Evolutionary conservation across 192 early-diverging fungal species (phyloP), one percentile per base, ranked within the genome.

Genomic region (Gorgonomyces haynaldii): DNA sequence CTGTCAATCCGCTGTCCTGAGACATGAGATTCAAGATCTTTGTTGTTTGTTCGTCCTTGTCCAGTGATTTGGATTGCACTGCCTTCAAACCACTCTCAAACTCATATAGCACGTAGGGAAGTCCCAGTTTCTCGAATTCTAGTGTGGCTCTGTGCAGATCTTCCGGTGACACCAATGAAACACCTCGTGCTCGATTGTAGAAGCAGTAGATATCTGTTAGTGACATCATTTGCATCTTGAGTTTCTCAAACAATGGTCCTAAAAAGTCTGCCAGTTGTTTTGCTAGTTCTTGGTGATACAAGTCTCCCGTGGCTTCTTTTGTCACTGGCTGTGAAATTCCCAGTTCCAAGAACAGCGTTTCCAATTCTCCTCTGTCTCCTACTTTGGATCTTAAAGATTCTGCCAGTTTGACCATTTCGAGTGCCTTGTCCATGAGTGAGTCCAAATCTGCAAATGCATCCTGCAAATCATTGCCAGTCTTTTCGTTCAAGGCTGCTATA

Each of bases 271-370:
- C 76, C 15, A 98, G 63, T 64, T 98, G 83, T 23, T 78, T 63
- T 4, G 91, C 81, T 25, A 98, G 74, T 50, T 96, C 87, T 55
- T 84, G 66, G 53, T 85, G 83, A 61, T 88, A 96, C 26, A 81
- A 67, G 5, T 84, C 81, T 8, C 94, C 94, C 1, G 89, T 83
- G 7, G 85, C 72, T 63, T 89, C 84, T 38, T 70, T 83, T 20
- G 95, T 98, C 2, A 95, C 88, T 19, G 91, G 91, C 42, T 75
- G 85, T 10, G 81, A 62, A 13, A 98, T 89, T 27, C 95, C 95
- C 32, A 98, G 76, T 45, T 89, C 84, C n/a, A 86, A 57, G 22
- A 95, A 60, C 49, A 88, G 86, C 10, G 64, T 75, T 24, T 67
- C 70, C 35, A 86, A 80, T 1, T 69, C 66, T 0, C 37, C 40